phyloP scores from a whole-genome alignment of 495 filamentous ascomycete species.

The Chaetomium fimeti region DNA sequence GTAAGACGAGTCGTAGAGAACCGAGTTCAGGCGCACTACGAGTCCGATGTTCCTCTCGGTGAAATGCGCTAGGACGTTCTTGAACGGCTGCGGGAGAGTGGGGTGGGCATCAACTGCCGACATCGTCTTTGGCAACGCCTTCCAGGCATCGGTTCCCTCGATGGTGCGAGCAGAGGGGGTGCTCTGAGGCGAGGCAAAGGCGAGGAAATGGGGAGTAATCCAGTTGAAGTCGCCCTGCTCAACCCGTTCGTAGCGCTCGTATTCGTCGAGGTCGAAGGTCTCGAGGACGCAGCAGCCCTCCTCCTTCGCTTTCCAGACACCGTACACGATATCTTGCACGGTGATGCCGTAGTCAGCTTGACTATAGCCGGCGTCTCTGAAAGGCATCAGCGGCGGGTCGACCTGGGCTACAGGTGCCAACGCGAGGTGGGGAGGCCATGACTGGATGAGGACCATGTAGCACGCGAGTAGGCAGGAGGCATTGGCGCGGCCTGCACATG shows the following conservation, averaged over 20 bases:
- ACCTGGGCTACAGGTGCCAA: constrained; percentile 93
- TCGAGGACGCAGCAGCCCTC: constrained; percentile 82
- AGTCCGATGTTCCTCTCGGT: constrained; percentile 79
- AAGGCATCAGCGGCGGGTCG: constrained; percentile 96
- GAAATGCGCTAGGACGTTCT: constrained; percentile 92
- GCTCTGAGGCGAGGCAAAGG: constrained; percentile 92
- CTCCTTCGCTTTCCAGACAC: constrained; percentile 98
- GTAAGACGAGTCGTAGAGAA: constrained; percentile 90
- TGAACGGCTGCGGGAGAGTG: constrained; percentile 76
- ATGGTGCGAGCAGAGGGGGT: constrained; percentile 68
- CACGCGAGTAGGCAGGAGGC: constrained; percentile 92
- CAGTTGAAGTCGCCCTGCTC: constrained; percentile 99
- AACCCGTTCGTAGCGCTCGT: constrained; percentile 91
- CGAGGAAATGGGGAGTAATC: constrained; percentile 91
- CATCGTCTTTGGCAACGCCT: constrained; percentile 65
- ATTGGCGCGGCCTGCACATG: constrained; percentile 72
- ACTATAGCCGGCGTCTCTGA: constrained; percentile 96
- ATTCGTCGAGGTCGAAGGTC: constrained; percentile 93
- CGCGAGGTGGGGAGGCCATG: constrained; percentile 97
- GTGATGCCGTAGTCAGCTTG: constrained; percentile 94
- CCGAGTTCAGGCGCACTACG: constrained; percentile 91
- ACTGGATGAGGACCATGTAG: constrained; percentile 98
- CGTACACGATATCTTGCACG: constrained; percentile 96
- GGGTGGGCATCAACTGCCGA: constrained; percentile 61
- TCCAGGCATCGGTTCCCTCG: constrained; percentile 66